These are phyloP conservation scores for Croton laevigatus DNA, from an alignment of 441 rosid genomes.

Conservation along the genomic window DNA sequence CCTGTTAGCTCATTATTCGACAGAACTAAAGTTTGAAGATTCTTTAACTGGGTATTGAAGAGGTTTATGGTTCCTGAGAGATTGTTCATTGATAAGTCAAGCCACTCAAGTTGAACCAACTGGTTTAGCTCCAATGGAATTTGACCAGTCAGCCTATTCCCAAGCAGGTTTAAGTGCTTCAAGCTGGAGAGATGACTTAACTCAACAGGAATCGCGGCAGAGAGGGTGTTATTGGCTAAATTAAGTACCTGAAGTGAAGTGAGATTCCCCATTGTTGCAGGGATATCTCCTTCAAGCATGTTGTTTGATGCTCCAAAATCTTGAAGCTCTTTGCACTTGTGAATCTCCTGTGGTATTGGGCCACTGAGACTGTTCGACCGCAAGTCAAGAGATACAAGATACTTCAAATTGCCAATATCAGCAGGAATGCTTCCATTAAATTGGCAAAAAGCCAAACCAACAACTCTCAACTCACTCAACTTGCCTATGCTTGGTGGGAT, in stretches of 20 bases:
- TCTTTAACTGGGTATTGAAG: constrained; percentile 39
- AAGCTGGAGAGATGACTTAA: constrained; percentile 54
- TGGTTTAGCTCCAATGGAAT: constrained; percentile 57
- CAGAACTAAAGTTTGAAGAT: constrained; percentile 49
- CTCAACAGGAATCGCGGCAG: constrained; percentile 60
- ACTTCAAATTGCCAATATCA: constrained; percentile 64
- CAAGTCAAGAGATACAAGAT: constrained; percentile 44
- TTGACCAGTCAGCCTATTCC: constrained; percentile 54
- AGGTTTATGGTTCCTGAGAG: constrained; percentile 58
- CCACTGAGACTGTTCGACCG: constrained; percentile 63
- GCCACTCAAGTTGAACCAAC: constrained; percentile 48
- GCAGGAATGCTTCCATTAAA: constrained; percentile 74
- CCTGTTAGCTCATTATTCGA: constrained; percentile 56
- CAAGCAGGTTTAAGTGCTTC: constrained; percentile 53
- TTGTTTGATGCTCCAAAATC: constrained; percentile 58
- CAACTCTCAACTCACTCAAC: constrained; percentile 54
- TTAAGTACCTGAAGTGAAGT: constrained; percentile 51
- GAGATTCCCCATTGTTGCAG: constrained; percentile 53
- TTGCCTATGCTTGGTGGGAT: constrained; percentile 54
- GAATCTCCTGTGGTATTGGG: constrained; percentile 54
- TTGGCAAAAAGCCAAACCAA: constrained; percentile 66
- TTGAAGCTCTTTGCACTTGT: constrained; percentile 46
- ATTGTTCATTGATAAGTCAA: constrained; percentile 68
- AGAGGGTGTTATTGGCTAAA: constrained; percentile 71
- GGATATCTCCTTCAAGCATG: constrained; percentile 64